Base-by-base conservation (phyloP, 768 basidiomycete species). In the Floccularia luteovirens region DNA sequence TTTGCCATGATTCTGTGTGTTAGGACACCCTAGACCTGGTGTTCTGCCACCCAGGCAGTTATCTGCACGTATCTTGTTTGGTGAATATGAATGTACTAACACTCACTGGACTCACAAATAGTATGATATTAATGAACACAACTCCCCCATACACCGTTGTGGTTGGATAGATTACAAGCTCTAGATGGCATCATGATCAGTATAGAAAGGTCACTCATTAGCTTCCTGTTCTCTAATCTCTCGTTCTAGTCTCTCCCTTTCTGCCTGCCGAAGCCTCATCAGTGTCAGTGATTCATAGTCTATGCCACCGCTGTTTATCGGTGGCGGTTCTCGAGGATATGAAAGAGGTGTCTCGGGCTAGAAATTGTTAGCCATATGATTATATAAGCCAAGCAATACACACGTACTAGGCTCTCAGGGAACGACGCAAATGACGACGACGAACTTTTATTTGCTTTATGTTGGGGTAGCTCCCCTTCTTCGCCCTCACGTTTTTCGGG, bases 231-330 rank as follows among this genome's bases (percentile, higher is more conserved):
- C 83, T 27, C 75, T 57, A 47, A 89, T 87, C 55, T 89, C 86
- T 43, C 74, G 67, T 55, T 90, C 89, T 19, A 92, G 54, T 31
- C 82, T 66, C 46, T 79, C 82, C 27, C 82, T 69, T 56, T 90
- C 89, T 0, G 88, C 86, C 52, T 90, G 84, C 24, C 88, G 69
- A 54, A 92, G 64, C 3, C 88, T 75, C 70, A 90, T 73, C 24
- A 91, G 66, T 1, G 86, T 90, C 43, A 90, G 52, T 2, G 81
- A 76, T 59, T 90, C 89, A 41, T 82, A 91, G 54, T 90, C 84
- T 35, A 90, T 8, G 65, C 51, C 16, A 58, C 46, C 14, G 54
- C 36, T n/a, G 59, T 23, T n/a, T 14, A 43, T 38, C 13, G 43
- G 40, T 14, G 44, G 19, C 5, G 50, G 45, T 16, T 52, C 55